phyloP scores from a whole-genome alignment of 23 red algal species.

The Gracilaria vermiculophylla region DNA sequence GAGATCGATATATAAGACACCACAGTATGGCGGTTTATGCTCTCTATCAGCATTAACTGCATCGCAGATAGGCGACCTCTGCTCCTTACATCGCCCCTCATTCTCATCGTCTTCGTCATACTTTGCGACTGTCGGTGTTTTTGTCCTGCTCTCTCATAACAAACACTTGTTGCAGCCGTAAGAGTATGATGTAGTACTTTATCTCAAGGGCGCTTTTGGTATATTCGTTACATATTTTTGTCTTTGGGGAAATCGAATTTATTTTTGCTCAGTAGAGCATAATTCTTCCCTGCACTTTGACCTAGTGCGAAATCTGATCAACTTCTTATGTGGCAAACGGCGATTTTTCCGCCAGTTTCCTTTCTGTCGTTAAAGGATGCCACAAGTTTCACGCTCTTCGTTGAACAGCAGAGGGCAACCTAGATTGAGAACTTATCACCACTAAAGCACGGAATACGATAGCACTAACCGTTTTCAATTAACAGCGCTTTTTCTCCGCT shows the following conservation, averaged over 20 bases:
- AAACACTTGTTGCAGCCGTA: not conserved
- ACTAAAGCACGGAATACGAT: not conserved
- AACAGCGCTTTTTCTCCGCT: no score
- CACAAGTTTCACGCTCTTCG: not conserved
- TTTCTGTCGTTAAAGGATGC: not conserved
- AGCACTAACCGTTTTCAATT: not conserved
- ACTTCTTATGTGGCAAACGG: not conserved
- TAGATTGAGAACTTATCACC: not conserved
- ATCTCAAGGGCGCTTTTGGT: not conserved
- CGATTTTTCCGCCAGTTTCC: not conserved
- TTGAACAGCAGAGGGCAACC: not conserved
- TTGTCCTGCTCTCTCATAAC: not conserved
- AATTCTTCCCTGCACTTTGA: not conserved
- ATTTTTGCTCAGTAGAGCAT: not conserved
- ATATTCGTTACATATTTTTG: not conserved
- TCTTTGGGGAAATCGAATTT: not conserved
- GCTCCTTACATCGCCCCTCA: not conserved
- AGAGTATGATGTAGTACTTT: not conserved
- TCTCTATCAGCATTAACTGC: not conserved
- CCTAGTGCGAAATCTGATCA: not conserved
- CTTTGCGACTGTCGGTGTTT: not conserved
- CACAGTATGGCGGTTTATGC: no score
- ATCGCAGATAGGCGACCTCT: not conserved
- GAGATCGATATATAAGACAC: conserved; percentile 71
- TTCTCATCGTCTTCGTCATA: not conserved